phyloP scores from a whole-genome alignment of 257 asterid genomes.

The Solanum rostratum region DNA sequence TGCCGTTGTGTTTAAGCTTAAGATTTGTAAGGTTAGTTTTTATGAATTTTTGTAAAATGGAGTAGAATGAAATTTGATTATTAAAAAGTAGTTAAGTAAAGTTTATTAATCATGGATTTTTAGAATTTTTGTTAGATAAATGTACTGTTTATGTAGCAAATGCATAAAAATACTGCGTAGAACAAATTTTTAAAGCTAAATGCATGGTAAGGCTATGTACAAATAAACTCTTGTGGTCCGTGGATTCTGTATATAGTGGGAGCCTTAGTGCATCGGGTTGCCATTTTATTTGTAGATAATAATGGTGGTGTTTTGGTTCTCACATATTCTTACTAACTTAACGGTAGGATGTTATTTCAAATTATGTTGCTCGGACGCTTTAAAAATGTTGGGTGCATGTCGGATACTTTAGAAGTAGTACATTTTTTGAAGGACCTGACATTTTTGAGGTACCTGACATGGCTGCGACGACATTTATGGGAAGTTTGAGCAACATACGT shows the following conservation, averaged over 20 bases:
- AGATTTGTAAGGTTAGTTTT: constrained; percentile 32
- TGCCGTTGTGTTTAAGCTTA: constrained; percentile 45
- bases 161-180: not conserved
- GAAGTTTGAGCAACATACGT: not conserved
- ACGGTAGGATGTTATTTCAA: not conserved
- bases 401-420: not conserved
- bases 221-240: not conserved
- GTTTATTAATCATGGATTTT: not conserved
- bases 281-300: not conserved
- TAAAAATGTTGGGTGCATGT: not conserved
- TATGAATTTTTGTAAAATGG: not conserved
- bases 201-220: not conserved
- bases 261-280: not conserved
- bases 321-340: not conserved
- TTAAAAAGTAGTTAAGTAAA: not conserved
- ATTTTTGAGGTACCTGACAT: not conserved
- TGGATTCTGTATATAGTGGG: not conserved
- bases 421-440: not conserved
- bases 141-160: not conserved
- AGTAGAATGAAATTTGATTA: not conserved
- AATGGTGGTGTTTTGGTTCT: not conserved
- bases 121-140: not conserved
- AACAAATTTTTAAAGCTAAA: not conserved
- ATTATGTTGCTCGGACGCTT: not conserved
- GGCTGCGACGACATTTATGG: not conserved